Conservation (phyloP, 1,284 basidiomycete genomes). For the Ceratobasidium papillatum region DNA sequence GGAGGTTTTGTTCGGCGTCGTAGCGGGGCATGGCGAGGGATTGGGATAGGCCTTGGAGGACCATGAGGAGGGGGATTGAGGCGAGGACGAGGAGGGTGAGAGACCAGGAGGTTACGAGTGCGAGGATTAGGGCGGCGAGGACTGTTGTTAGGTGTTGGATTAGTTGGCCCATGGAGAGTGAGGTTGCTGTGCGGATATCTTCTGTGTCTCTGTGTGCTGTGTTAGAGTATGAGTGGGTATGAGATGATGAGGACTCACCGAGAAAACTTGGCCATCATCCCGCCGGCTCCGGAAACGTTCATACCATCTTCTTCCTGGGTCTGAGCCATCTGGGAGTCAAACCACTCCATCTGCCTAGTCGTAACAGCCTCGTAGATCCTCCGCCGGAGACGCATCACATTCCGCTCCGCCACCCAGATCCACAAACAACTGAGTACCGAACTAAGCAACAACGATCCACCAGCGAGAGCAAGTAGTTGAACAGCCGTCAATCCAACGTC, state of each 20-base stretch:
- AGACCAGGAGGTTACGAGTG: conserved; percentile 80
- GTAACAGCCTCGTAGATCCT: conserved; percentile 77
- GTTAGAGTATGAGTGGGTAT: neutral
- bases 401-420: conserved; percentile 88
- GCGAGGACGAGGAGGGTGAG: conserved; percentile 93
- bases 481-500: conserved; percentile 70
- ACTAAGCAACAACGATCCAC: conserved; percentile 75
- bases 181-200: conserved; percentile 86
- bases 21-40: conserved; percentile 72
- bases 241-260: conserved; percentile 62
- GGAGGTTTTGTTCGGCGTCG: conserved; percentile 69
- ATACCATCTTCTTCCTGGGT: conserved; percentile 50
- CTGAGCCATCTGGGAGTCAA: conserved; percentile 80
- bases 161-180: conserved; percentile 78
- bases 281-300: conserved; percentile 81
- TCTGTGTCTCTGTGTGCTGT: conserved; percentile 81
- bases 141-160: conserved; percentile 85
- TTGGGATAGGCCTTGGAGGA: conserved; percentile 82
- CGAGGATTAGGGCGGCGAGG: conserved; percentile 80
- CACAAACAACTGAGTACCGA: conserved; percentile 81
- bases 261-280: conserved; percentile 93
- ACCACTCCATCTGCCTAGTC: conserved; percentile 84
- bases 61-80: conserved; percentile 82
- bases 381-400: conserved; percentile 73
- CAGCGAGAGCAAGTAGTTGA: conserved; percentile 75